Conservation (phyloP, 2,329 filamentous ascomycete species). For the Trichoderma simmonsii region DNA sequence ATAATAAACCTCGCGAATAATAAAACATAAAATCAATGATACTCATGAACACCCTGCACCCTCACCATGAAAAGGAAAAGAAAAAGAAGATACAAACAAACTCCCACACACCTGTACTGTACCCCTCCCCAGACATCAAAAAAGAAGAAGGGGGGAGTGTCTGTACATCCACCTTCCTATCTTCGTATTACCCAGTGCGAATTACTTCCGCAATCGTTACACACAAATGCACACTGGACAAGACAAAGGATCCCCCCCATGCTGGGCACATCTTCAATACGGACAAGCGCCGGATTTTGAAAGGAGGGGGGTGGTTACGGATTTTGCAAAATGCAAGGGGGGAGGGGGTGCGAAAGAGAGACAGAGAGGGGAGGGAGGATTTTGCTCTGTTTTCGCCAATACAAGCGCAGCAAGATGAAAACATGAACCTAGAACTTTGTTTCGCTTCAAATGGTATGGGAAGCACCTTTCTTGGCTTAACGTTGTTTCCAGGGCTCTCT, state of each 20-base stretch:
- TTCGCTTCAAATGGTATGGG: too few species aligned
- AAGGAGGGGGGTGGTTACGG: not conserved
- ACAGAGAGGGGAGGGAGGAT: not conserved
- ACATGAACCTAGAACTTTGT: not conserved
- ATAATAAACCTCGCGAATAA: not conserved
- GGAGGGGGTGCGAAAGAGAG: not conserved
- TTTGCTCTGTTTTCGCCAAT: not conserved
- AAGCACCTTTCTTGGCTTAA: not conserved
- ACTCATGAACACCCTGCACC: not conserved
- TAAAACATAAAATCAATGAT: not conserved
- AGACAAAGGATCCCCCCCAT: not conserved
- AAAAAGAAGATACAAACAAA: not conserved
- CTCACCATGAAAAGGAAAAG: not conserved
- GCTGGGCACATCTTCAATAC: not conserved
- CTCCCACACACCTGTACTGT: not conserved
- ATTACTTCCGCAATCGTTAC: not conserved
- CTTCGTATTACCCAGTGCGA: not conserved
- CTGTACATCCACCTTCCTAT: not conserved
- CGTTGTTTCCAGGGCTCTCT: not conserved
- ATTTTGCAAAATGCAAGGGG: not conserved
- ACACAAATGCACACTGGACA: too few species aligned
- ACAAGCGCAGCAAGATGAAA: not conserved
- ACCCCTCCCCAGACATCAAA: not conserved
- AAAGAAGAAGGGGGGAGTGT: not conserved
- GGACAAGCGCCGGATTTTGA: constrained; percentile 1